Evolutionary conservation across 192 early-diverging fungal species (phyloP).

Genomic region (Paraglomus brasilianum): DNA sequence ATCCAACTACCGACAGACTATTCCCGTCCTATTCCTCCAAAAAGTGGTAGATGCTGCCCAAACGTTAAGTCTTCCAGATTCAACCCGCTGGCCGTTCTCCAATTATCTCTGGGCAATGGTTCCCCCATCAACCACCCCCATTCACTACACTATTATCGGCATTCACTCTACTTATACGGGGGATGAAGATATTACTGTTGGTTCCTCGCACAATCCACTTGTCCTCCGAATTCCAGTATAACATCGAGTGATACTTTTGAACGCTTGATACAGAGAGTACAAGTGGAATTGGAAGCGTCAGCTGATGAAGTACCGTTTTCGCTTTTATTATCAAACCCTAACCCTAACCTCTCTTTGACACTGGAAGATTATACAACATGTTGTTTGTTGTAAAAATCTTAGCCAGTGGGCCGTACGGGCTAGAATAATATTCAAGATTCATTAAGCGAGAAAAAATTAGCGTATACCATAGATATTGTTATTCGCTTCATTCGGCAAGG

Average conservation of each 20-base stretch:
- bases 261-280: slow-evolving; percentile 69
- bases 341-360: too few species aligned
- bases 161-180: slow-evolving; percentile 90
- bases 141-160: slow-evolving; percentile 90
- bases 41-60: slow-evolving; percentile 83
- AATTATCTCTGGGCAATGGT: slow-evolving; percentile 64
- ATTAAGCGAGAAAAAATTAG: too few species aligned
- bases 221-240: slow-evolving; percentile 80
- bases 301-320: slow-evolving; percentile 88
- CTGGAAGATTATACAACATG: too few species aligned
- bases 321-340: slow-evolving; percentile 65
- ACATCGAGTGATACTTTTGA: slow-evolving; percentile 63
- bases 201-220: slow-evolving; percentile 84
- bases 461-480: too few species aligned
- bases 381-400: too few species aligned
- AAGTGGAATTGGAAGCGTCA: slow-evolving; percentile 72
- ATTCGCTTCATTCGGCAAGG: too few species aligned
- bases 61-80: slow-evolving; percentile 62
- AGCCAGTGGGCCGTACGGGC: too few species aligned
- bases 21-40: slow-evolving; percentile 81
- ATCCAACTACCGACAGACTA: slow-evolving; percentile 96
- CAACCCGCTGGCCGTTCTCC: slow-evolving; percentile 70
- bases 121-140: slow-evolving; percentile 54
- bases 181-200: slow-evolving; percentile 95
- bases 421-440: too few species aligned